Base-by-base conservation (phyloP, 768 basidiomycete species). In the Rubroboletus pulcherrimus region DNA sequence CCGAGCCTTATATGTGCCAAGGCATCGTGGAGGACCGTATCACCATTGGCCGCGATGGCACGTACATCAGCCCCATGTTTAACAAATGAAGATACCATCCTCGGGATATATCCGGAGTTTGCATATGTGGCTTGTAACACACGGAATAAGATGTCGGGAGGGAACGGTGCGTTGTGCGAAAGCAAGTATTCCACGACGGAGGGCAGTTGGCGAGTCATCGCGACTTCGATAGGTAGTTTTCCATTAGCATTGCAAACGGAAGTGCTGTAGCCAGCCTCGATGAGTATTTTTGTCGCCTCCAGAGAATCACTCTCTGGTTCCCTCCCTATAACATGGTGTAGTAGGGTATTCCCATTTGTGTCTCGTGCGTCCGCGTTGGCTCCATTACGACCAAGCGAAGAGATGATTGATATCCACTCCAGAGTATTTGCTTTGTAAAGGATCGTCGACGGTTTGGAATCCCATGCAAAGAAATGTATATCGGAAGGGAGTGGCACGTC, bases 41-140 rank as follows among this genome's bases (percentile, higher is more conserved):
- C 15, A 12, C 50, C 31, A 29, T 24, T 1, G 8, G 41, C 1
- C 4, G 3, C 1, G 4, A 9, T 33, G 5, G 11, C 41, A 24
- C 6, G 1, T 14, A 14, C 33, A 29, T 52, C 11, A 11, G 33
- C 51, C 3, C 51, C 51, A 24, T 21, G 30, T 31, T 21, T 5
- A 17, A 51, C 8, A 9, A 51, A 24, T 39, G 12, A 51, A 15
- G 44, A 29, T 11, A 53, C 31, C 44, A 49, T 29, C 35, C 4
- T 12, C 2, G 6, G 34, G 19, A 15, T 1, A 0, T 24, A 0
- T 17, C 2, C 0, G n/a, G 29, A 17, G 3, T 1, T 1, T 7
- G 10, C 9, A 1, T 5, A 1, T 39, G 0, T 1, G 17, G 1
- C 2, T n/a, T 3, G 0, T 2, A 51, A 12, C 2, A 34, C 4